Percentiles rank a stretch among this genome's conserved stretches.
These are phyloP conservation scores for Rhizopus microsporus DNA, from an alignment of 371 early-diverging fungal species.

Conservation along the genomic window DNA sequence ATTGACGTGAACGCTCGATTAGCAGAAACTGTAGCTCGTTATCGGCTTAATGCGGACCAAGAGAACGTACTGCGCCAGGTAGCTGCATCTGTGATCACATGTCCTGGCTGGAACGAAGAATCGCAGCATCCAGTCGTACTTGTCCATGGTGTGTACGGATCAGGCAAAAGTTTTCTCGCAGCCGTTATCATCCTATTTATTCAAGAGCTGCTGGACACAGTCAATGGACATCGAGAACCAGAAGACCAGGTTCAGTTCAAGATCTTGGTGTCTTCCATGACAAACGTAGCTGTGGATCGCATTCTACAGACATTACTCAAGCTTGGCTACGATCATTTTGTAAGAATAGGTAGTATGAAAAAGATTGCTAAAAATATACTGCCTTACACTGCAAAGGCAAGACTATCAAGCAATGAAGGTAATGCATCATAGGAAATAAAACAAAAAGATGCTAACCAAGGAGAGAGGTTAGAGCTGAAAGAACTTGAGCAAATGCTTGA, in stretches of 20 bases:
- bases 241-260: constrained; percentile 45
- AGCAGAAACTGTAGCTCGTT: constrained; percentile 36
- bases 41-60: constrained; percentile 69
- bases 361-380: constrained; percentile 74
- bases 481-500: constrained; percentile 75
- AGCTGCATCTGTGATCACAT: constrained; percentile 54
- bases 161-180: constrained; percentile 81
- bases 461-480: constrained; percentile 50
- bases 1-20: constrained; percentile 49
- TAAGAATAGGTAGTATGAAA: constrained; percentile 83
- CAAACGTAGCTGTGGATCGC: constrained; percentile 91
- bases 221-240: constrained; percentile 32
- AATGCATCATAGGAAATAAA: no score
- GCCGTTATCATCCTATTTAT: constrained; percentile 77
- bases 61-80: constrained; percentile 59
- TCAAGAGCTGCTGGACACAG: constrained; percentile 57
- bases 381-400: constrained; percentile 68
- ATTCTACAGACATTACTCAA: constrained; percentile 70
- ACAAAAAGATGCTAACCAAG: no score
- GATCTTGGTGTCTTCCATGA: constrained; percentile 69
- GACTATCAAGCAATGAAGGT: constrained; percentile 50
- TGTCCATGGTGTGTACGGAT: constrained; percentile 75
- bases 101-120: constrained; percentile 50
- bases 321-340: constrained; percentile 76
- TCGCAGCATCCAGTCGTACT: constrained; percentile 42